phyloP scores from a whole-genome alignment of 345 rosid genomes.

The Xanthoceras sorbifolium region DNA sequence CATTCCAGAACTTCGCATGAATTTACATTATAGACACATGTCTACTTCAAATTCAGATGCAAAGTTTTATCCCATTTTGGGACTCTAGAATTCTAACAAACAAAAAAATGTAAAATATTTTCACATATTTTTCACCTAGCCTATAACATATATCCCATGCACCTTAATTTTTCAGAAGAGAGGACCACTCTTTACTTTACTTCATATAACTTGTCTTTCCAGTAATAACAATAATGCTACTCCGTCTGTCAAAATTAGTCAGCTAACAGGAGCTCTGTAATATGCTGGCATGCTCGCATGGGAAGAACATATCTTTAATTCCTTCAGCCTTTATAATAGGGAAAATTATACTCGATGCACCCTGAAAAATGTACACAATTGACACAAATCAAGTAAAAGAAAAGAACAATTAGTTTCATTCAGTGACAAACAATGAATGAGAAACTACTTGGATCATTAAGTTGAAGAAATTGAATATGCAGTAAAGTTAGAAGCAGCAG shows the following conservation, averaged over 20 bases:
- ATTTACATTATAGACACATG: background rate
- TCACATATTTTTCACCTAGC: background rate
- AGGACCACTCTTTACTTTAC: no score
- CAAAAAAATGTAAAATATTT: background rate
- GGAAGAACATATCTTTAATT: no score
- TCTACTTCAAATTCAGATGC: background rate
- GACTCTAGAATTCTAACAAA: background rate
- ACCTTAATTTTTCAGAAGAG: no score
- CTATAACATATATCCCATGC: no score
- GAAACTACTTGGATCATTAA: background rate
- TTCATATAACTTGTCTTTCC: no score
- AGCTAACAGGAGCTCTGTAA: background rate
- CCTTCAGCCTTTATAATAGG: background rate
- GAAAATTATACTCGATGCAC: background rate
- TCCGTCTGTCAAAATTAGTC: background rate
- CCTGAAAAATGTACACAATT: background rate
- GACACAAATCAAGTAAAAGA: no score
- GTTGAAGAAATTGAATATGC: background rate
- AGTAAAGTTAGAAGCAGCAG: background rate
- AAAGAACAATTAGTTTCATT: background rate
- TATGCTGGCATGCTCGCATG: background rate
- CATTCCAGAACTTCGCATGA: background rate
- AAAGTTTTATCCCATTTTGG: background rate
- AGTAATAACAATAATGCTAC: background rate
- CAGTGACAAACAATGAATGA: no score